These are phyloP conservation scores for Thraustotheca clavata DNA, from an alignment of 352 stramenopile genomes.

Conservation along the genomic window DNA sequence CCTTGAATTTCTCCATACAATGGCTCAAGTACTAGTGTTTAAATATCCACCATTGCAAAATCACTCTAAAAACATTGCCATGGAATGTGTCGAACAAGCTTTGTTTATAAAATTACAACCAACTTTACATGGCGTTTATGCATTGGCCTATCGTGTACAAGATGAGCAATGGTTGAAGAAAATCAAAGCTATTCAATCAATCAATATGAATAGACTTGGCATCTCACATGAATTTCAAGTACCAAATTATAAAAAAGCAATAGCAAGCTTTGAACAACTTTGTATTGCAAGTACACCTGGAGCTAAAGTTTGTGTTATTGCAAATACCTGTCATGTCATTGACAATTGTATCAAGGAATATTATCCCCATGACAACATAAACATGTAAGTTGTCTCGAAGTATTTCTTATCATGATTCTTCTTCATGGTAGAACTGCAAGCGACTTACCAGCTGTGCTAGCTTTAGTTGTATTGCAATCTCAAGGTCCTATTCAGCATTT, in stretches of 20 bases:
- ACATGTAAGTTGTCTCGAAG: slow-evolving; percentile 8
- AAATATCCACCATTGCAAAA: slow-evolving; percentile 13
- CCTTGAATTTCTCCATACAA: neutral
- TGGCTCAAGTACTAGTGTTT: slow-evolving; percentile 14
- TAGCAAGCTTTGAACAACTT: neutral
- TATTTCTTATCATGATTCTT: neutral
- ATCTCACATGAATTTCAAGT: neutral
- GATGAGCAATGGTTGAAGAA: neutral
- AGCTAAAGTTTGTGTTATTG: neutral
- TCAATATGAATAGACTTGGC: neutral
- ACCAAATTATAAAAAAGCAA: neutral
- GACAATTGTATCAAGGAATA: slow-evolving; percentile 3
- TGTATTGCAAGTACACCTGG: neutral
- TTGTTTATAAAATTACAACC: slow-evolving; percentile 15
- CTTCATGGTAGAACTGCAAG: neutral
- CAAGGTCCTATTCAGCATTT: neutral
- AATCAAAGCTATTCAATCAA: neutral
- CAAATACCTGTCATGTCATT: neutral
- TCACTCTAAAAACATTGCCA: neutral
- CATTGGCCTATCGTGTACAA: neutral
- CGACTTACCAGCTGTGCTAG: slow-evolving; percentile 2
- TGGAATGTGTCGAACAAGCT: slow-evolving; percentile 8
- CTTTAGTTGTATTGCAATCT: slow-evolving; percentile 3
- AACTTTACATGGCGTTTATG: slow-evolving; percentile 10
- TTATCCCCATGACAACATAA: neutral